Base-by-base conservation (phyloP, 306 rosid genomes). In the Elaeagnus macrophylla region DNA sequence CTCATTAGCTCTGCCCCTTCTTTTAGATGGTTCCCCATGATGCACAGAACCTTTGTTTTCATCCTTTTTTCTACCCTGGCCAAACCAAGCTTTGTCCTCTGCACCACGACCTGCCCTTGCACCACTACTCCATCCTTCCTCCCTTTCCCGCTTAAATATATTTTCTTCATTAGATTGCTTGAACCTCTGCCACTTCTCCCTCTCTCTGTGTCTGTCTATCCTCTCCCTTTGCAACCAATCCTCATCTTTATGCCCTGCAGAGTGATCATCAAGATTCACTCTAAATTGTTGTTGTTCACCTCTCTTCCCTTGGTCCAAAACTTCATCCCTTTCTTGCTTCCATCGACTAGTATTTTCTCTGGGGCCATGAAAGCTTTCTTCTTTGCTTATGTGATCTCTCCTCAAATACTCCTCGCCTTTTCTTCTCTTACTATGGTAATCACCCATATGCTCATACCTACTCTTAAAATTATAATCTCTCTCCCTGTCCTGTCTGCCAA, bases 351-450 rank as follows among this genome's bases (percentile, higher is more conserved):
- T 57, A 82, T 53, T 82, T 61, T 87, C 95, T 62, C 86, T 72
- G 59, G 72, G 81, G 62, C 79, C 85, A 69, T 75, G 91, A 72
- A 77, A 43, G 48, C 61, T 57, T 60, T 87, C 96, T 70, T 87
- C 99, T 77, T 82, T 84, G 54, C 84, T 86, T 39, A 69, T 68
- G 60, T 82, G 85, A 64, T 87, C 95, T 68, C 89, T 79, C 78
- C 86, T 71, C 51, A 69, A 64, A 69, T 80, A 76, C 57, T 93
- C 99, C 59, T 87, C 96, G 25, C 75, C 96, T 78, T 84, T 87
- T 72, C 91, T 87, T 77, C 85, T 84, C 82, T 93, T 93, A 71
- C 73, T 73, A 67, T 81, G 88, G 72, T 75, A 79, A 82, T 85
- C 94, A 62, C 88, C 99, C 40, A 69, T 59, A 56, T 67, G 62